Base-by-base conservation (phyloP, 2,329 filamentous ascomycete species). In the Cryoendolithus antarcticus region DNA sequence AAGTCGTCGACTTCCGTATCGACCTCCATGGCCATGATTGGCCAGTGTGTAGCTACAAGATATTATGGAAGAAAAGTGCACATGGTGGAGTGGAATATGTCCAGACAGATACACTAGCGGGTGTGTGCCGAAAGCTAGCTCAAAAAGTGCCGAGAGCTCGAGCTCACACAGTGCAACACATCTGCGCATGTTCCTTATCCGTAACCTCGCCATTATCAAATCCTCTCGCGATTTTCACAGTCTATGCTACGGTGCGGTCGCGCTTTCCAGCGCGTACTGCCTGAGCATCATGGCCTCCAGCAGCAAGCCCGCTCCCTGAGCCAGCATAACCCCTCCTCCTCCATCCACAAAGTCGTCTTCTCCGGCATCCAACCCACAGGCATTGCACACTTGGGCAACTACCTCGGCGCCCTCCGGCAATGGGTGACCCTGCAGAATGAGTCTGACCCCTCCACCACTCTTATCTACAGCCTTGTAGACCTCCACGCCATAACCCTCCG, bases 341-440 rank as follows among this genome's bases (percentile, higher is more conserved):
- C 19, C 19, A 21, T 6, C 19, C 6, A 3, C 19, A 21, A 56
- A 69, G 40, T 21, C 43, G 75, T 96, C 53, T 95, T 98, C 67
- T 96, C 91, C 3, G 91, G 88, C 38, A 98, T 98, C 51, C 91
- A 98, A 61, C 91, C 91, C 11, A 98, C 91, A 0, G 91, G 89
- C 29, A 72, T 93, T 15, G 91, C 91, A 9, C 91, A 98, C 60
- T 66, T 98, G 24, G 91, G 91, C 40, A 98, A 98, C 64, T 98
- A 95, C 61, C 72, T 93, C 8, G 91, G 91, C 19, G 91, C 91
- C 10, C 66, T 98, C 40, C 75, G 77, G 37, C 77, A 86, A 69
- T 98, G 91, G 91, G 81, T 82, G 34, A 70, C 72, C 44, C 69
- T 95, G 6, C 89, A 98, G 48, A 66, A 86, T 44, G 65, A 72